phyloP scores from a whole-genome alignment of 345 rosid genomes.

The Gynandropsis gynandra region DNA sequence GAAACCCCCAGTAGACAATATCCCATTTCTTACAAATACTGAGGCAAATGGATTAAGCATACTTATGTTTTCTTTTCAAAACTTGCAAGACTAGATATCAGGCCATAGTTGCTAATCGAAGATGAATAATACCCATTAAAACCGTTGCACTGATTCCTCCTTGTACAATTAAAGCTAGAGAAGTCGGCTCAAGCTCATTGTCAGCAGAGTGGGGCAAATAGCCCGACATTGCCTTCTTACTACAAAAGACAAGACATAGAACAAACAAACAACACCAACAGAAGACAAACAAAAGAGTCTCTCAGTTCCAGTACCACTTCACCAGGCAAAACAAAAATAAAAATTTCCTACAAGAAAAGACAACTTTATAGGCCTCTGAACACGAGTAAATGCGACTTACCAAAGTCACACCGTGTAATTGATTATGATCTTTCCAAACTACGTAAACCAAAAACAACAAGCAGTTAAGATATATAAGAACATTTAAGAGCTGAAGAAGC shows the following conservation, averaged over 20 bases:
- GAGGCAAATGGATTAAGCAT: constrained; percentile 23
- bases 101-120: constrained; percentile 80
- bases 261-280: constrained; percentile 68
- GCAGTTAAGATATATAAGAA: constrained; percentile 43
- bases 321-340: constrained; percentile 49
- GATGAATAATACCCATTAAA: constrained; percentile 88
- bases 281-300: constrained; percentile 47
- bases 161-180: constrained; percentile 91
- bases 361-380: too few species aligned
- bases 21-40: constrained; percentile 25
- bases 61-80: constrained; percentile 36
- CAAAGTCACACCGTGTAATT: constrained; percentile 78
- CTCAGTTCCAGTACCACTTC: constrained; percentile 86
- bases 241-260: constrained; percentile 67
- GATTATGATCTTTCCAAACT: constrained; percentile 79
- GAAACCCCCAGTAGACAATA: constrained; percentile 16
- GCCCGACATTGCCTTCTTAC: constrained; percentile 90
- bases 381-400: constrained; percentile 79
- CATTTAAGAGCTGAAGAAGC: constrained; percentile 21
- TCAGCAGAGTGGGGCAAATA: constrained; percentile 85
- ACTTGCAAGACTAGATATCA: constrained; percentile 68
- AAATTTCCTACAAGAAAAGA: constrained; percentile 37
- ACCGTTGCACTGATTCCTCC: constrained; percentile 81
- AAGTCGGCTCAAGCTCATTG: constrained; percentile 83
- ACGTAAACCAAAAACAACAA: constrained; percentile 57